Evolutionary conservation across 352 stramenopile species (phyloP), one percentile per base, ranked within the genome.

Genomic region (Blastocystis sp.): DNA sequence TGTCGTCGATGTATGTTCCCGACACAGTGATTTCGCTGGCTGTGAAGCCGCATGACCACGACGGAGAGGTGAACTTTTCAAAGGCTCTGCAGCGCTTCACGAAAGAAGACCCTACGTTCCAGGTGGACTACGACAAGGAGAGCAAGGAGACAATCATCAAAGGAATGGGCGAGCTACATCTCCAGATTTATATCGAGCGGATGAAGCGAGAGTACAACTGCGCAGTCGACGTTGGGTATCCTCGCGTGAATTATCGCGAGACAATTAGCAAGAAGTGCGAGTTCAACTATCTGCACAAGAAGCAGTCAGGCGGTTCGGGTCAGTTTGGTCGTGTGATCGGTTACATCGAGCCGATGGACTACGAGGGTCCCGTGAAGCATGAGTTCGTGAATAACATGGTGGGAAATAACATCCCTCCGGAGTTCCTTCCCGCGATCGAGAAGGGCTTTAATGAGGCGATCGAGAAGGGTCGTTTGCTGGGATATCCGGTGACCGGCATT

Each of bases 201-300:
- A 98, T 99, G 95, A 96, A 95, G 92, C 95, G 96, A 76, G 96
- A 99, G 93, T 99, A 99, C 93, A 69, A 69, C 26, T 89, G 78
- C 55, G 93, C 92, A 88, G 95, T 98, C 20, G 96, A 98, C 34
- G 94, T 96, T 34, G 91, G 92, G 45, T 94, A 96, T 59, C 97
- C 97, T 6, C 96, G 98, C 91, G 97, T 99, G 37, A 98, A 98
- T 91, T 99, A 99, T 93, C 96, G 97, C 88, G 97, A 99, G 92
- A 98, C 97, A 16, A 98, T 99, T 91, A 94, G 92, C 43, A 90
- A 92, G 63, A 94, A 94, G 53, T 93, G 94, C 76, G 93, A 97
- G 75, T 99, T 99, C 92, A 98, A 99, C 93, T 99, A 98, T 92
- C 90, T 99, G 66, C 97, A 99, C 93, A 98, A 98, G 92, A 99